Base-by-base conservation (phyloP, 805 yeast genomes). In the Candida coquimbonensis region DNA sequence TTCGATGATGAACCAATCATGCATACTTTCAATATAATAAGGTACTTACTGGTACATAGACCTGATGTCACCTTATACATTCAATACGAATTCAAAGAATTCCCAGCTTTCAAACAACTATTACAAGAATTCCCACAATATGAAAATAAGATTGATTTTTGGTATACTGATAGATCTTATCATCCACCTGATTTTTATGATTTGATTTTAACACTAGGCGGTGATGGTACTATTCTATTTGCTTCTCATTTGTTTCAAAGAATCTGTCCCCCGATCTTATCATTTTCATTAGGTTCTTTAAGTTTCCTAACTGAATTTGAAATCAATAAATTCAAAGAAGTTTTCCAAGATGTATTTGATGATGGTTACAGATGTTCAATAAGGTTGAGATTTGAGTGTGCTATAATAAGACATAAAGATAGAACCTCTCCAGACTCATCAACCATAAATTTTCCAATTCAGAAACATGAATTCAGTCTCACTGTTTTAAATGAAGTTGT, bases 191-290 rank as follows among this genome's bases (percentile, higher is more conserved):
- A 72, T 38, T 44, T 60, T 26, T 73, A 71, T 53, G 87, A 82
- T 55, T 64, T 82, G 45, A 72, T 81, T 0, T 70, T 82, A 19
- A 78, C 87, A 1, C 62, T 81, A 27, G 88, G 88, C 19, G 88
- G 88, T 11, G 88, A 81, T 57, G 88, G 88, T 7, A 81, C 88
- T 0, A 83, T 81, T 36, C 59, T 81, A 25, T 75, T 78, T 51
- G 85, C 83, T 1, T 81, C 83, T 1, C 74, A 81, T 45, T 59
- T 79, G 27, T 82, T 81, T 56, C 79, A 74, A 61, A 62, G 65
- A 21, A 68, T 67, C 34, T 84, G 80, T 5, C 87, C 88, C 0
- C 88, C 87, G 5, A 76, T 81, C 5, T 60, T 81, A 48, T 73
- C 83, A 24, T 82, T 81, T 57, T 73, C 84, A 1, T 63, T 81